phyloP scores from a whole-genome alignment of 2,329 filamentous ascomycete species.

The Penicillium griseofulvum region DNA sequence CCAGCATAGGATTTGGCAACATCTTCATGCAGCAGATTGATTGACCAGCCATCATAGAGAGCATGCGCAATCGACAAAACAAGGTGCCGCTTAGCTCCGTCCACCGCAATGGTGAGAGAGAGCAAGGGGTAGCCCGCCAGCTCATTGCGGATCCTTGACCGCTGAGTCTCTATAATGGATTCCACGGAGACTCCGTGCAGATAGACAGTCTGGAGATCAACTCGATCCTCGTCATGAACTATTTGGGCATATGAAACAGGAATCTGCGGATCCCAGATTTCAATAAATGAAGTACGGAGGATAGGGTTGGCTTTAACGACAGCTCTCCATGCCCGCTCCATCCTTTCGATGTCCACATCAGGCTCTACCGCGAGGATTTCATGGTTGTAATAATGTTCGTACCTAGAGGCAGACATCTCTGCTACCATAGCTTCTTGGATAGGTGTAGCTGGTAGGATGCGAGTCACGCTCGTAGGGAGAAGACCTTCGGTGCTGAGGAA shows the following conservation, averaged over 20 bases:
- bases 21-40: constrained; percentile 70
- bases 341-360: constrained; percentile 53
- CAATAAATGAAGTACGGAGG: constrained; percentile 69
- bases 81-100: constrained; percentile 42
- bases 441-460: constrained; percentile 71
- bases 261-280: constrained; percentile 61
- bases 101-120: constrained; percentile 39
- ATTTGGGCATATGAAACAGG: constrained; percentile 58
- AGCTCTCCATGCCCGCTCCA: constrained; percentile 61
- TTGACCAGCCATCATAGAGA: constrained; percentile 85
- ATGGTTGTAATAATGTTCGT: constrained; percentile 79
- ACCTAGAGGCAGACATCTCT: constrained; percentile 74
- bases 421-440: constrained; percentile 84
- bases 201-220: constrained; percentile 36
- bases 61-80: constrained; percentile 77
- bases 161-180: constrained; percentile 22
- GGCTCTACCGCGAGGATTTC: constrained; percentile 65
- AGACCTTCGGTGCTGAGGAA: constrained; percentile 39
- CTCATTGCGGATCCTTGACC: constrained; percentile 7
- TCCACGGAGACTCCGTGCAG: constrained; percentile 22
- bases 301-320: constrained; percentile 66
- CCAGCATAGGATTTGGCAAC: constrained; percentile 63
- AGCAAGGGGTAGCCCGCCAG: constrained; percentile 27
- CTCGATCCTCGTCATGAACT: constrained; percentile 34
- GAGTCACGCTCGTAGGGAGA: constrained; percentile 49